Base-by-base conservation (phyloP, 176 grass and related monocot species). In the Poa pratensis region DNA sequence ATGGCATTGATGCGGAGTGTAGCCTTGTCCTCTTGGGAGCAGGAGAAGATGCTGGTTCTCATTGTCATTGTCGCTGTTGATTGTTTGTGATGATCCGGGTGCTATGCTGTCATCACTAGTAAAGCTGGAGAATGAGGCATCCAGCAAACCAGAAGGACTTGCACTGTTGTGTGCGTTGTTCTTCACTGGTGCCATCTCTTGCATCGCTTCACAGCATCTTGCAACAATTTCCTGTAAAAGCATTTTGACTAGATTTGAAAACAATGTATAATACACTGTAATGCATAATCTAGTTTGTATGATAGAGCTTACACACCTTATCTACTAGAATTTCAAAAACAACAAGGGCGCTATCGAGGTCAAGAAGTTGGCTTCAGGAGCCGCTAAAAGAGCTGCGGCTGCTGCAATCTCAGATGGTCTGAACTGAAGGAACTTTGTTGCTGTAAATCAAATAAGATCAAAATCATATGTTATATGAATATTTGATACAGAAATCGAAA, bases 391-490 rank as follows among this genome's bases (percentile, higher is more conserved):
- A 45, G 84, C 83, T 30, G 84, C 80, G 17, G 93, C 95, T 45
- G 95, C 89, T 16, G 93, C 89, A 42, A 93, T 82, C 87, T 95
- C 95, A 24, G 93, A 98, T 43, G 95, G 92, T 67, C 76, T 92
- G 80, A 93, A 98, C 15, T 83, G 71, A 46, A 98, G 80, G 83
- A 98, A 93, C 83, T 87, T 81, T 23, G 73, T 92, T 78, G 37
- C 95, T 98, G 91, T 70, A 30, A 88, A 91, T 83, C 69, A 79
- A 30, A 67, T 17, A 20, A 24, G n/a, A 71, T 20, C 22, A 23
- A 35, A 42, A 43, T 17, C 61, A 64, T 37, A 71, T 71, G 69
- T 24, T 71, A 45, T 71, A 42, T 23, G 16, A 37, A 5, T 19
- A 68, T 35, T 54, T 65, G 6, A 55, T 86, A 24, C 50, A 72